Evolutionary conservation across 1,139 yeast genomes (phyloP).

Genomic region (Meyerozyma elateridarum): DNA sequence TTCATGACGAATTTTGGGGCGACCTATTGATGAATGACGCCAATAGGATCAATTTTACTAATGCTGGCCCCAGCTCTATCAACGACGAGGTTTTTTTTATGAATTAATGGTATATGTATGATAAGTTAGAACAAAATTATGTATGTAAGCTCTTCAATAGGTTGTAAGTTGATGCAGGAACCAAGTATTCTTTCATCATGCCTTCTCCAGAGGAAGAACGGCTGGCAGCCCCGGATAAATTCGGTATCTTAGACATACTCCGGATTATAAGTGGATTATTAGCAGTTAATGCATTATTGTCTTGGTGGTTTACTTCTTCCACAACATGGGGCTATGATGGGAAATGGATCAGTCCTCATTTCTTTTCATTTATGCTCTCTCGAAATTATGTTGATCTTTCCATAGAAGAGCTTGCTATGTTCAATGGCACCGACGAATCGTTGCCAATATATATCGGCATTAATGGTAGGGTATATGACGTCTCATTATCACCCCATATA

Average conservation of each 20-base stretch:
- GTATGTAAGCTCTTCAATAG: too few species aligned
- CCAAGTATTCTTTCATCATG: too few species aligned
- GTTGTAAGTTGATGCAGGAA: too few species aligned
- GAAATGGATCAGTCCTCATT: conserved; percentile 44
- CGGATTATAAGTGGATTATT: conserved; percentile 46
- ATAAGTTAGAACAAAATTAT: too few species aligned
- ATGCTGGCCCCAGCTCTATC: conserved; percentile 15
- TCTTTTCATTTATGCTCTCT: conserved; percentile 23
- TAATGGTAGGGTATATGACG: conserved; percentile 70
- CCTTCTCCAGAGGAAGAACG: too few species aligned
- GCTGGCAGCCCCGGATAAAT: too few species aligned
- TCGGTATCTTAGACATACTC: conserved; percentile 35
- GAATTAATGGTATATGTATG: too few species aligned
- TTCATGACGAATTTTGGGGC: conserved; percentile 44
- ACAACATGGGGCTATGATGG: conserved; percentile 55
- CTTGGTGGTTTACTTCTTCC: conserved; percentile 47
- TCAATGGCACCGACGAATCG: conserved; percentile 46
- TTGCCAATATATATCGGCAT: conserved; percentile 64
- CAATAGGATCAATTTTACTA: conserved; percentile 35
- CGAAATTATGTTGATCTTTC: conserved; percentile 31
- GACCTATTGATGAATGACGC: conserved; percentile 34
- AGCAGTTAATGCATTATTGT: conserved; percentile 42
- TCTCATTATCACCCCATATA: conserved; percentile 44
- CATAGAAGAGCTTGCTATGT: conserved; percentile 42
- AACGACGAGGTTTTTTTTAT: conserved; percentile 30